Percentiles rank a stretch among this genome's conserved stretches.
phyloP scores from a whole-genome alignment of 1,284 basidiomycete genomes.

The Thelephora terrestris region DNA sequence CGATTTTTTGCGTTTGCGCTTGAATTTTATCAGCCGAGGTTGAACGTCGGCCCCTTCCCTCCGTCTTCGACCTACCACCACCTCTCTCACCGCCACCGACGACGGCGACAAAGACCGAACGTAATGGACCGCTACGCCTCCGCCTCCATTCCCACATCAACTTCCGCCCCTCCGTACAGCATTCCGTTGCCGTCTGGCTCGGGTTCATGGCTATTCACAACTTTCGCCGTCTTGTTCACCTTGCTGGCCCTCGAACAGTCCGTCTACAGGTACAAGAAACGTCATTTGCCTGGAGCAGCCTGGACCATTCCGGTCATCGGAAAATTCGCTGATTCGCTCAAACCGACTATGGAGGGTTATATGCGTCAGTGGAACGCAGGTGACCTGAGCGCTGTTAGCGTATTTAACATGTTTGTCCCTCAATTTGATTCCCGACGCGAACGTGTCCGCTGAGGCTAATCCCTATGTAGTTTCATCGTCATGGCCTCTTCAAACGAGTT shows the following conservation, averaged over 20 bases:
- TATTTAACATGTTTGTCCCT: conserved; percentile 85
- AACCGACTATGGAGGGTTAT: conserved; percentile 84
- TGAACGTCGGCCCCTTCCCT: background rate
- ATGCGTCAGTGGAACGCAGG: conserved; percentile 85
- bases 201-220: conserved; percentile 53
- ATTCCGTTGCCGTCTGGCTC: conserved; percentile 36
- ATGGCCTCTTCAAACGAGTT: conserved; percentile 90
- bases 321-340: conserved; percentile 83
- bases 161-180: conserved; percentile 30
- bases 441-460: conserved; percentile 3
- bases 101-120: background rate
- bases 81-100: conserved; percentile 5
- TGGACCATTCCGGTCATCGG: conserved; percentile 96
- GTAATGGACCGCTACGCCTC: conserved; percentile 27
- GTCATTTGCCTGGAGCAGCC: conserved; percentile 71
- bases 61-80: background rate
- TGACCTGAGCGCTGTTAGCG: conserved; percentile 76
- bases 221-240: conserved; percentile 46
- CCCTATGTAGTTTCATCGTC: conserved; percentile 75
- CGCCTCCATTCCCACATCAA: conserved; percentile 33
- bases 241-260: conserved; percentile 74
- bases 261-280: conserved; percentile 82
- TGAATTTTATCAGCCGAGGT: background rate
- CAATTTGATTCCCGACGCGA: background rate
- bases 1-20: background rate